Evolutionary conservation across 1,139 yeast species (phyloP).

Genomic region (Candida sanyaensis): DNA sequence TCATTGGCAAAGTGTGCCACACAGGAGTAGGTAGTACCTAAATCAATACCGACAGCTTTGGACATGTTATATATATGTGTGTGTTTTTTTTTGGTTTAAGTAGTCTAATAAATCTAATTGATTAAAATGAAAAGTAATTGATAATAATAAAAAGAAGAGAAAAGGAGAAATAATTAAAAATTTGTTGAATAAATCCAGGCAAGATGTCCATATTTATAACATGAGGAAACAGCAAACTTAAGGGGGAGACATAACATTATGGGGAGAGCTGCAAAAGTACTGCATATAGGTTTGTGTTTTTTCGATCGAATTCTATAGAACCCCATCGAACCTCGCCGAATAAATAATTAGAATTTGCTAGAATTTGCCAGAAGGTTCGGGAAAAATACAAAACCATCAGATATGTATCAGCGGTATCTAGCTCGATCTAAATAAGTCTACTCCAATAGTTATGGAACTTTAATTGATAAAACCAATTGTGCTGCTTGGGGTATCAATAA

Average conservation of each 20-base stretch:
- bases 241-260: slow-evolving; percentile 1
- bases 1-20: slow-evolving; percentile 74
- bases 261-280: slow-evolving; percentile 6
- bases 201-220: neutral
- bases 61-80: slow-evolving; percentile 38
- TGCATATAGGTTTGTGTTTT: slow-evolving; percentile 1
- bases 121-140: neutral
- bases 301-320: neutral
- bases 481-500: neutral
- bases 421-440: neutral
- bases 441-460: neutral
- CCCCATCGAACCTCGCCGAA: neutral
- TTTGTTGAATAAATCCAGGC: neutral
- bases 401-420: neutral
- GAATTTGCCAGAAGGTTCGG: neutral
- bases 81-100: too few species aligned
- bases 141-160: neutral
- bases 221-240: slow-evolving; percentile 4
- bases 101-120: slow-evolving; percentile 6
- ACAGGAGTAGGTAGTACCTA: slow-evolving; percentile 82
- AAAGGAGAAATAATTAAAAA: neutral
- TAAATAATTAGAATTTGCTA: neutral
- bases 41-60: slow-evolving; percentile 77
- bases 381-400: too few species aligned
- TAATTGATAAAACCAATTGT: neutral